A percentile compares a stretch with the other conserved stretches of the same genome.
Conservation (phyloP, 2,329 filamentous ascomycete species). For the Sporothrix globosa region DNA sequence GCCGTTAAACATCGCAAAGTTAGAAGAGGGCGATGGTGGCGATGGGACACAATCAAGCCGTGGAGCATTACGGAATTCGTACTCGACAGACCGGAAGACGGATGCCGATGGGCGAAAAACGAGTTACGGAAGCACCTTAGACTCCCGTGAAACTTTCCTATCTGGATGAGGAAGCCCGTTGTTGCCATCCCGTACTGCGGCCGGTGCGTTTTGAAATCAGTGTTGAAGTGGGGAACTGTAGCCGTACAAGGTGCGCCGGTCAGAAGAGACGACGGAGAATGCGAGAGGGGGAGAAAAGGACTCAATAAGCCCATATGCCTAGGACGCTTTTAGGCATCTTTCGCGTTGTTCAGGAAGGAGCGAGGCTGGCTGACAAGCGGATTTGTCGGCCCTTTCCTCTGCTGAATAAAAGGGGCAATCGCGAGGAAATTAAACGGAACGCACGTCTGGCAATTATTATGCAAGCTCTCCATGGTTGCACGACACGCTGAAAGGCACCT, state of each 20-base stretch:
- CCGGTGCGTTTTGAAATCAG: background rate
- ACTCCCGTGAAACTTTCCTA: too few species aligned
- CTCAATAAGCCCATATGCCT: conserved; percentile 7
- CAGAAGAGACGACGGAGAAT: background rate
- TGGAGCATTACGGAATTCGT: background rate
- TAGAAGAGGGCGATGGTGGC: background rate
- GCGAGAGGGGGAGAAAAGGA: background rate
- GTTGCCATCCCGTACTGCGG: background rate
- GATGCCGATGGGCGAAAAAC: background rate
- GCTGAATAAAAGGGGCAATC: conserved; percentile 16
- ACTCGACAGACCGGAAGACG: background rate
- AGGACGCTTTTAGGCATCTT: conserved; percentile 13
- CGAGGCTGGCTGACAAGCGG: background rate
- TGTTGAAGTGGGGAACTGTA: background rate
- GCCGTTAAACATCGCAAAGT: background rate
- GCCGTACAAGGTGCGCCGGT: background rate
- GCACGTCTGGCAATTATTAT: background rate
- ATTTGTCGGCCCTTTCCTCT: background rate
- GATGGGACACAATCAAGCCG: background rate
- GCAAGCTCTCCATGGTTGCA: background rate
- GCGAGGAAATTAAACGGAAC: background rate
- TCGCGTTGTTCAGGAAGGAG: conserved; percentile 3
- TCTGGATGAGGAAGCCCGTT: too few species aligned
- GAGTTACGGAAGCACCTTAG: too few species aligned
- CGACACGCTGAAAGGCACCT: background rate